Evolutionary conservation across 805 yeast species (phyloP).

Genomic region (Ogataea degrootiae): DNA sequence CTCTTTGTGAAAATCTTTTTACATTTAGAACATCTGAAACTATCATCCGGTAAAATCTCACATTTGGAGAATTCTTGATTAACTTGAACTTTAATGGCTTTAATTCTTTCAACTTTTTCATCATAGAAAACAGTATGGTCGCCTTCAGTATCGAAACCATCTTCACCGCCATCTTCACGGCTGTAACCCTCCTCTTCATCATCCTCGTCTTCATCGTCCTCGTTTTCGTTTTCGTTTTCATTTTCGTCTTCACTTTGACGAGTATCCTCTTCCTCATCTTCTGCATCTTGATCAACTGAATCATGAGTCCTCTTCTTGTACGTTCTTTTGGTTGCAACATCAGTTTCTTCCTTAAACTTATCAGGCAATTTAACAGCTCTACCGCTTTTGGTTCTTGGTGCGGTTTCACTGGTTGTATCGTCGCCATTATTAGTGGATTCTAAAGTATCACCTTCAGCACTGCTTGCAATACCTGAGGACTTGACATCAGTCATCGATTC

Average conservation of each 20-base stretch:
- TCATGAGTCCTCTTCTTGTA: not conserved
- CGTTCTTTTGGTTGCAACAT: not conserved
- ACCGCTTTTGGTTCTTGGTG: conserved; percentile 1
- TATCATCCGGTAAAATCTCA: conserved; percentile 14
- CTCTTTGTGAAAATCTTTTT: conserved; percentile 20
- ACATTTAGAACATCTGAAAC: conserved; percentile 19
- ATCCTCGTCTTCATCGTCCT: not conserved
- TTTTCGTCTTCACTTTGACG: conserved; percentile 2
- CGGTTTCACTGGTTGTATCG: not conserved
- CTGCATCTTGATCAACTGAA: not conserved
- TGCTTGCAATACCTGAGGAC: not conserved
- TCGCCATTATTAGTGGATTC: too few relatives aligned
- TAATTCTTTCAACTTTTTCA: conserved; percentile 1
- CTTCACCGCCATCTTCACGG: not conserved
- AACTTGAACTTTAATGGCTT: conserved; percentile 13
- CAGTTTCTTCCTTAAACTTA: not conserved
- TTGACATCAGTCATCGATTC: not conserved
- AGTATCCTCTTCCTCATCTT: not conserved
- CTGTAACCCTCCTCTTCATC: not conserved
- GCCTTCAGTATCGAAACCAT: not conserved
- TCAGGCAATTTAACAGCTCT: not conserved
- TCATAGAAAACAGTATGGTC: too few relatives aligned
- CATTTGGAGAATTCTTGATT: conserved; percentile 18
- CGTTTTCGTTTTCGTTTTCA: not conserved
- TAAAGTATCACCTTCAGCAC: not conserved